Percentiles rank a stretch among this genome's conserved stretches.
These are phyloP conservation scores for Fagopyrum tataricum DNA, from an alignment of 148 eudicot species.

Conservation along the genomic window DNA sequence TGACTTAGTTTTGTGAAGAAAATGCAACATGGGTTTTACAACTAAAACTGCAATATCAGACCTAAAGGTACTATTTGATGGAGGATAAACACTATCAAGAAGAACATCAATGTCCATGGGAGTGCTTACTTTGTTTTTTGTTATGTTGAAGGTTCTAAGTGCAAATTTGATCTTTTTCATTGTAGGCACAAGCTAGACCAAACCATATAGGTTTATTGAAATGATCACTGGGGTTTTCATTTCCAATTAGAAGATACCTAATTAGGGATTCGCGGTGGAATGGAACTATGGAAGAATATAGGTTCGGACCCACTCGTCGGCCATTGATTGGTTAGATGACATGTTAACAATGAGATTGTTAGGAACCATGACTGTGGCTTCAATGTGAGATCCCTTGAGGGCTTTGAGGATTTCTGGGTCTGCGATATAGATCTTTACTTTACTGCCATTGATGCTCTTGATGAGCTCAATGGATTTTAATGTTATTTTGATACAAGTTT, in stretches of 20 bases:
- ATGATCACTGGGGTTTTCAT: slow-evolving; percentile 55
- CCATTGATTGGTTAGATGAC: slow-evolving; percentile 54
- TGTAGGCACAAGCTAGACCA: slow-evolving; percentile 10
- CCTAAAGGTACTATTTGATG: slow-evolving; percentile 66
- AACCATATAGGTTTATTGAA: slow-evolving; percentile 18
- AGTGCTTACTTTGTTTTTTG: not conserved
- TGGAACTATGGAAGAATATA: slow-evolving; percentile 48
- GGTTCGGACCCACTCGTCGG: slow-evolving; percentile 58
- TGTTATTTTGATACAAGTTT: too few relatives aligned
- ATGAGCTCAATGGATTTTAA: slow-evolving; percentile 50
- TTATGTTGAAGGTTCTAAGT: not conserved
- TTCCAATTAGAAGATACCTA: slow-evolving; percentile 76
- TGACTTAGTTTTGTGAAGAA: slow-evolving; percentile 64
- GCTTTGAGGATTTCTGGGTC: slow-evolving; percentile 53
- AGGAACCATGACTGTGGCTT: slow-evolving; percentile 80
- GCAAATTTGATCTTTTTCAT: slow-evolving; percentile 6
- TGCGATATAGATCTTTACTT: slow-evolving; percentile 67
- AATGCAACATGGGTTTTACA: slow-evolving; percentile 60
- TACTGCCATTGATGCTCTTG: slow-evolving; percentile 49
- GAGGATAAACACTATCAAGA: slow-evolving; percentile 29
- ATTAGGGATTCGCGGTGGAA: slow-evolving; percentile 63
- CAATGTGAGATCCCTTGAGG: slow-evolving; percentile 45
- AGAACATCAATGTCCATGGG: slow-evolving; percentile 3
- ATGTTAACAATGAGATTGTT: slow-evolving; percentile 59
- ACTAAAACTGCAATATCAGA: slow-evolving; percentile 37